Conservation (phyloP, 163 green algal species). For the Volvox carteri region DNA sequence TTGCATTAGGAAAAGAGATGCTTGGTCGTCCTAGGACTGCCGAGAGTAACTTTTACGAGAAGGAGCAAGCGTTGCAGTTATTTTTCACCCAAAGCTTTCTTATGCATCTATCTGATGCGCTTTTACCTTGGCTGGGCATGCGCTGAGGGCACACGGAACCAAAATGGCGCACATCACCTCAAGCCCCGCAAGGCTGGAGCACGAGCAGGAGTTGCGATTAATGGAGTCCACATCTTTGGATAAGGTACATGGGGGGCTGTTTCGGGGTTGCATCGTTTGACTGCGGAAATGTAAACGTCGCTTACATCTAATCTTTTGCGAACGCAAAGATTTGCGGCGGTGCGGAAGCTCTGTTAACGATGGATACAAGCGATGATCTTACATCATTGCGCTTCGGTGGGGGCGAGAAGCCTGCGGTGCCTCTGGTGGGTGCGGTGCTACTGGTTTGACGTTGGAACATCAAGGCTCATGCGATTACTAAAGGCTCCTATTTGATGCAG, state of each 20-base stretch:
- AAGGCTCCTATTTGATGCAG: background rate
- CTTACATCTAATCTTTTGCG: background rate
- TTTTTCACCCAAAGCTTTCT: background rate
- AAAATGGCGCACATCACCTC: background rate
- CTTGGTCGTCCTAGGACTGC: too few species aligned
- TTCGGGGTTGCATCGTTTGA: too few species aligned
- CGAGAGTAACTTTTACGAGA: background rate
- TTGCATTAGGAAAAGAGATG: too few species aligned
- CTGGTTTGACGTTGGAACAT: background rate
- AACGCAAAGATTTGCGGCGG: background rate
- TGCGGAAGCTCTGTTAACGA: background rate
- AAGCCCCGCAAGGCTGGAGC: background rate
- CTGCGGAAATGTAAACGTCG: background rate
- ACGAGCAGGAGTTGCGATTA: background rate
- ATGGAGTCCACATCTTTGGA: constrained; percentile 5
- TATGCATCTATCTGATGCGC: background rate
- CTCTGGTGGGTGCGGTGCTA: background rate
- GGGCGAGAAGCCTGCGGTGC: constrained; percentile 13
- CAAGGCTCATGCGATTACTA: background rate
- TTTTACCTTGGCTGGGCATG: background rate
- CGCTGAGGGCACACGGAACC: background rate
- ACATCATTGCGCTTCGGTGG: background rate
- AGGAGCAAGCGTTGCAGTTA: background rate
- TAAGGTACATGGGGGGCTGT: too few species aligned
- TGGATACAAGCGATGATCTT: constrained; percentile 42